Conservation (phyloP, 257 asterid genomes). For the Fraxinus americana region DNA sequence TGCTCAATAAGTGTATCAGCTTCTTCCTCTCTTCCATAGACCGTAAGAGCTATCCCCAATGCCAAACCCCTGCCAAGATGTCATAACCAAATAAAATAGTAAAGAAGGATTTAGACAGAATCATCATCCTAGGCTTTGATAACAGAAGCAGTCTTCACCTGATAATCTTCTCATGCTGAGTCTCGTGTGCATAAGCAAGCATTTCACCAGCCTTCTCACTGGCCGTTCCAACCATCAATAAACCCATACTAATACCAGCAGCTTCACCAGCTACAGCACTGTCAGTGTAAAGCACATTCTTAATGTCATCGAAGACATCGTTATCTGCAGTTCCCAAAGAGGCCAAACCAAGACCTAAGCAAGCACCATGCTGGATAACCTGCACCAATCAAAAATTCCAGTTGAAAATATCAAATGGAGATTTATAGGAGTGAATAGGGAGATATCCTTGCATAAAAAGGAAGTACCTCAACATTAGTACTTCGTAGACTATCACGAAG, state of each 20-base stretch:
- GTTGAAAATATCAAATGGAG: constrained; percentile 14
- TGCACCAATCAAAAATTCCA: constrained; percentile 34
- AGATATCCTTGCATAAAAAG: neutral
- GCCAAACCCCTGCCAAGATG: constrained; percentile 75
- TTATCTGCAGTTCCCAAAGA: constrained; percentile 95
- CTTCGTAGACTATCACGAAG: constrained; percentile 84
- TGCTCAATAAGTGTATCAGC: constrained; percentile 93
- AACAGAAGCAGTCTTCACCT: constrained; percentile 49
- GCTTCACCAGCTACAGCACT: constrained; percentile 99
- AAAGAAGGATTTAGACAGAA: neutral
- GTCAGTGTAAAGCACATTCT: constrained; percentile 84
- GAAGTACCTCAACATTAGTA: constrained; percentile 79
- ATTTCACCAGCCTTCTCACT: constrained; percentile 92
- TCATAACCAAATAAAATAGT: constrained; percentile 16
- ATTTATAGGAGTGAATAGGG: neutral
- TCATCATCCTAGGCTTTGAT: neutral
- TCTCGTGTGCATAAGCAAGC: constrained; percentile 98
- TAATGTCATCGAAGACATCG: constrained; percentile 80
- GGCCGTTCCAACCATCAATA: constrained; percentile 96
- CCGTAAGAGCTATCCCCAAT: constrained; percentile 90
- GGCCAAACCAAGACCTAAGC: constrained; percentile 99
- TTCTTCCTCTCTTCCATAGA: constrained; percentile 95
- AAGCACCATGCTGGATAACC: constrained; percentile 99
- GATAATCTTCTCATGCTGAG: constrained; percentile 94
- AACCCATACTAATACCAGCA: constrained; percentile 97